Evolutionary conservation across 2,329 filamentous ascomycete genomes (phyloP).

Genomic region (Penicillium sp.): DNA sequence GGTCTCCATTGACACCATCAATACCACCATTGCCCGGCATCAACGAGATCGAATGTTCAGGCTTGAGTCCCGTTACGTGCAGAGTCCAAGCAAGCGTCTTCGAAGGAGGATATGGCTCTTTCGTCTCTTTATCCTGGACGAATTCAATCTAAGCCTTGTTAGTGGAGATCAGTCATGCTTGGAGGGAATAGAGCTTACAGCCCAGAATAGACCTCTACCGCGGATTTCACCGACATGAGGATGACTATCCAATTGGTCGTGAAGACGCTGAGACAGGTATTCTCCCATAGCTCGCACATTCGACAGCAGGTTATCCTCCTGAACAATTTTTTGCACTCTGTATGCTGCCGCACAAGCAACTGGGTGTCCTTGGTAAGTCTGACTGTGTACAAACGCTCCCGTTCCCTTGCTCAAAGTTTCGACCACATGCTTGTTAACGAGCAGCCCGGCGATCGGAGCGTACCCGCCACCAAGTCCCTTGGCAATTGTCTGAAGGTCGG

Average conservation of each 20-base stretch:
- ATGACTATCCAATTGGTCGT: conserved; percentile 42
- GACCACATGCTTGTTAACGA: conserved; percentile 48
- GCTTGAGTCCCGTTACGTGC: conserved; percentile 44
- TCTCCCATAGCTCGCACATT: conserved; percentile 37
- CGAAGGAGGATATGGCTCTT: conserved; percentile 47
- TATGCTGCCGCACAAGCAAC: conserved; percentile 51
- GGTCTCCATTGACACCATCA: conserved; percentile 52
- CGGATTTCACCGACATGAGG: conserved; percentile 53
- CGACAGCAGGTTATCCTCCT: conserved; percentile 47
- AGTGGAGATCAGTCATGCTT: background rate
- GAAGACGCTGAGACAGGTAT: conserved; percentile 38
- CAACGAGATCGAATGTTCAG: conserved; percentile 46
- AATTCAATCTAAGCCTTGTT: conserved; percentile 49
- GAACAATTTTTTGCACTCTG: conserved; percentile 52
- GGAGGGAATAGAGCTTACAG: conserved; percentile 38
- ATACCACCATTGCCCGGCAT: conserved; percentile 52
- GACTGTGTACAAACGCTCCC: conserved; percentile 51
- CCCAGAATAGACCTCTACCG: conserved; percentile 54
- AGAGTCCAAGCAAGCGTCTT: conserved; percentile 45
- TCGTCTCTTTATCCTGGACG: conserved; percentile 50
- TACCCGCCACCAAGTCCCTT: conserved; percentile 56
- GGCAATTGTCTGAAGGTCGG: conserved; percentile 56
- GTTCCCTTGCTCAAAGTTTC: conserved; percentile 45
- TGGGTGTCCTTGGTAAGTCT: conserved; percentile 57
- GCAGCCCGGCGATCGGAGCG: conserved; percentile 51